Evolutionary conservation across 2,329 filamentous ascomycete species (phyloP), one percentile per base, ranked within the genome.

Genomic region (Colletotrichum zoysiae): DNA sequence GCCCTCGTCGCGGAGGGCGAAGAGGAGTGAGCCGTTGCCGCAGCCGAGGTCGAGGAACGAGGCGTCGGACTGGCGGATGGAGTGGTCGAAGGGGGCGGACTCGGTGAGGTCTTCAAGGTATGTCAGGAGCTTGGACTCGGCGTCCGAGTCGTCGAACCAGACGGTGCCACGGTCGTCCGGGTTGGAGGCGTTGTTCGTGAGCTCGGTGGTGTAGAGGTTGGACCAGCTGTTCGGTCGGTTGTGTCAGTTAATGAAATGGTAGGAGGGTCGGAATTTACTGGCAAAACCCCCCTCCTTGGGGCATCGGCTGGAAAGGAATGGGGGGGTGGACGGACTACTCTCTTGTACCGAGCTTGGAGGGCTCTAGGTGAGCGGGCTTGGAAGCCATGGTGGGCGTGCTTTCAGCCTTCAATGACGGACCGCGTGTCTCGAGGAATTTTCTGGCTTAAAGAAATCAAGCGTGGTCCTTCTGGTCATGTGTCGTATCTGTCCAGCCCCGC

Each of bases 101-200:
- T 74, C 74, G 40, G 64, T 64, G 12, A 67, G 50, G 35, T 64
- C 68, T n/a, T 75, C 73, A 79, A 97, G 87, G 79, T 92, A 95
- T 12, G 84, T 81, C 33, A 97, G 82, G 71, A 97, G 90, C 78
- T 95, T 95, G 74, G 91, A 86, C 78, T 97, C 94, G 73, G 96
- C 96, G 78, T 92, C 90, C 42, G 94, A 93, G 83, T 98, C 96
- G 80, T 95, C 92, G 87, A 99, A 99, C 96, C 96, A 99, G 77
- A 96, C 91, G 40, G 95, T 97, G 75, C 95, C 95, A 71, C 92
- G 92, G 84, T 97, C 93, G 68, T 88, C 82, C 12, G 93, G 90
- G 82, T 97, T 90, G 74, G 88, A 81, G 65, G 88, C 83, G 81
- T 95, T 89, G 83, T 96, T 95, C 72, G 84, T 80, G 65, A 94